Base-by-base conservation (phyloP, 495 filamentous ascomycete species). In the Aspergillus kassunensis region DNA sequence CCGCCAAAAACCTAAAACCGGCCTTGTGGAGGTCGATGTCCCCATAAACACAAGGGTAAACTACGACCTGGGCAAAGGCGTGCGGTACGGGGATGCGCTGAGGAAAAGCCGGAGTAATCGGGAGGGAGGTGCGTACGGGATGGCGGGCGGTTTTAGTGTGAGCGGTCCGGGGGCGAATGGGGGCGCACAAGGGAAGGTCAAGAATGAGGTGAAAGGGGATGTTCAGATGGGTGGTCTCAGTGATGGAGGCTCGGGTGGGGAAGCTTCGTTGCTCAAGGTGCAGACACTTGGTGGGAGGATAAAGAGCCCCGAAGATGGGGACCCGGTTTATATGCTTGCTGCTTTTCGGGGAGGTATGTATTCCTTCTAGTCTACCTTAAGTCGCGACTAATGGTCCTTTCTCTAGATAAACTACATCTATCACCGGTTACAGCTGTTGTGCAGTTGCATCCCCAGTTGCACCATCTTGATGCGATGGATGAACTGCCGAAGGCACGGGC, bases 21-120 rank as follows among this genome's bases (percentile, higher is more conserved):
- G 86, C 1, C 73, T 88, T 45, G 70, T 91, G n/a, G 88, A 92
- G 60, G 62, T 90, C 6, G 88, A 92, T 44, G 74, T 89, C 8
- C 83, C 86, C 1, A 71, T 91, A 42, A 77, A 83, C 64, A 79
- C 80, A 16, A 67, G 72, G 13, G 54, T 61, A 4, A 81, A 82
- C 53, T 92, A 86, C 63, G 82, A 91, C 64, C 70, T 77, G 44
- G 74, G 67, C 45, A 84, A 84, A 59, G 88, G 81, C 8, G 51
- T 84, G 16, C 69, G 72, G 47, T 92, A 84, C 68, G 88, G 84
- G 2, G 79, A 87, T 43, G 81, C 84, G 13, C 51, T 90, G 63
- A 72, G 75, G 35, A 81, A 82, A 55, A 81, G 74, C 51, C 67
- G 63, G 33, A 59, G 66, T 21, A 63, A 73, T n/a, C 77, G 79